Evolutionary conservation across 2,329 filamentous ascomycete genomes (phyloP).

Genomic region (Biscogniauxia sp.): DNA sequence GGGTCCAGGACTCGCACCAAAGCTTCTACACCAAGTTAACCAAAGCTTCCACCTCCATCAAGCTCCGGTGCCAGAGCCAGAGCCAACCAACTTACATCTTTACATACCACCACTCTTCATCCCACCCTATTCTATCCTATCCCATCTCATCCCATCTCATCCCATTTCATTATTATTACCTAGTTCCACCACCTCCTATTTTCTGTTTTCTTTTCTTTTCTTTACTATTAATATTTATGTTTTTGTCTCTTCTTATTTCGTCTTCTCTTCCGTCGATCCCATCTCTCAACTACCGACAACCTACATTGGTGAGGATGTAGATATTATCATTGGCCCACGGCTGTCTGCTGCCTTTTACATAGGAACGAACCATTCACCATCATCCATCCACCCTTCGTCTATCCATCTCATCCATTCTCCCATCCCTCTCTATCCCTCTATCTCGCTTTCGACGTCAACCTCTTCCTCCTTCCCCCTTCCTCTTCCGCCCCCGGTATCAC

Average conservation of each 20-base stretch:
- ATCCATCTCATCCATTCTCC: no score
- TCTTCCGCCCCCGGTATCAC: conserved; percentile 10
- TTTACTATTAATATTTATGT: not conserved
- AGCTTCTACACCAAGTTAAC: conserved; percentile 7
- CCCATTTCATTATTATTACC: not conserved
- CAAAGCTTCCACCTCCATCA: not conserved
- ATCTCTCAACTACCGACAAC: not conserved
- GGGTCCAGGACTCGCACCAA: conserved; percentile 5
- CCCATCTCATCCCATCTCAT: no score
- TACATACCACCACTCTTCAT: no score
- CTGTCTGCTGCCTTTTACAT: conserved; percentile 10
- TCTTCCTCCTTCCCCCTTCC: not conserved
- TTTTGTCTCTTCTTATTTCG: no score
- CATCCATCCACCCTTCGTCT: not conserved
- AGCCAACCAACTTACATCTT: no score
- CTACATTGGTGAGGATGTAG: conserved; percentile 16
- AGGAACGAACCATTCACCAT: not conserved
- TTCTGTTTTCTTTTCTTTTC: conserved; percentile 1
- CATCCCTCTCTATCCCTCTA: not conserved
- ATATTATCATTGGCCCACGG: conserved; percentile 7
- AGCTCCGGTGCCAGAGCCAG: not conserved
- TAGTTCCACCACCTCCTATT: not conserved
- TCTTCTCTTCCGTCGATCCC: not conserved
- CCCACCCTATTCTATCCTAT: no score
- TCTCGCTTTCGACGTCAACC: not conserved